Conservation (phyloP, 164 flowering plant genomes). For the Umbellularia californica region DNA sequence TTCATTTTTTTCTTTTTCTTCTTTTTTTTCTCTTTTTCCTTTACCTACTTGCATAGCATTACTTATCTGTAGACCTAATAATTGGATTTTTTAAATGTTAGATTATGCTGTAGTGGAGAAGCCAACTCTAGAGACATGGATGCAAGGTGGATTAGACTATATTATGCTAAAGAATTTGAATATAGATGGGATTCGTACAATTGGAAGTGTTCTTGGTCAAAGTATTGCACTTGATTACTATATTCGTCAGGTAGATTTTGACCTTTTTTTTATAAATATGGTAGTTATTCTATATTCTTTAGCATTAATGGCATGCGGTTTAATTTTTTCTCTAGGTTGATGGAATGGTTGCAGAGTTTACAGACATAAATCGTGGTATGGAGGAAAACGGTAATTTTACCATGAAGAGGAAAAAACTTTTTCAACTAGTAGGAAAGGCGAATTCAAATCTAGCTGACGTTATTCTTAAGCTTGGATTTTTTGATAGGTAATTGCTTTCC, state of each 20-base stretch:
- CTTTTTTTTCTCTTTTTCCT: background rate
- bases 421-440: slow-evolving; percentile 92
- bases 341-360: slow-evolving; percentile 97
- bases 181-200: slow-evolving; percentile 85
- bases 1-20: background rate
- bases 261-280: background rate
- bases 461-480: slow-evolving; percentile 91
- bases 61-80: background rate
- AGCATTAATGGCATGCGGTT: background rate
- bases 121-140: slow-evolving; percentile 71
- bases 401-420: slow-evolving; percentile 87
- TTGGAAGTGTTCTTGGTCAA: slow-evolving; percentile 98
- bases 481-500: slow-evolving; percentile 63
- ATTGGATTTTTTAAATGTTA: slow-evolving; percentile 17
- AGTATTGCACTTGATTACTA: slow-evolving; percentile 97
- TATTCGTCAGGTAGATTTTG: slow-evolving; percentile 70
- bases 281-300: background rate
- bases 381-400: slow-evolving; percentile 94
- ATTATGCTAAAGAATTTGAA: slow-evolving; percentile 80
- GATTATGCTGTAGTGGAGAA: slow-evolving; percentile 92
- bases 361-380: slow-evolving; percentile 92
- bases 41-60: background rate
- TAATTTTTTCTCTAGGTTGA: slow-evolving; percentile 56
- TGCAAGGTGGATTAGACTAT: slow-evolving; percentile 87
- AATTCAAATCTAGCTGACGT: slow-evolving; percentile 94